These are phyloP conservation scores for Fusarium irregulare DNA, from an alignment of 2,329 filamentous ascomycete species.

Conservation along the genomic window DNA sequence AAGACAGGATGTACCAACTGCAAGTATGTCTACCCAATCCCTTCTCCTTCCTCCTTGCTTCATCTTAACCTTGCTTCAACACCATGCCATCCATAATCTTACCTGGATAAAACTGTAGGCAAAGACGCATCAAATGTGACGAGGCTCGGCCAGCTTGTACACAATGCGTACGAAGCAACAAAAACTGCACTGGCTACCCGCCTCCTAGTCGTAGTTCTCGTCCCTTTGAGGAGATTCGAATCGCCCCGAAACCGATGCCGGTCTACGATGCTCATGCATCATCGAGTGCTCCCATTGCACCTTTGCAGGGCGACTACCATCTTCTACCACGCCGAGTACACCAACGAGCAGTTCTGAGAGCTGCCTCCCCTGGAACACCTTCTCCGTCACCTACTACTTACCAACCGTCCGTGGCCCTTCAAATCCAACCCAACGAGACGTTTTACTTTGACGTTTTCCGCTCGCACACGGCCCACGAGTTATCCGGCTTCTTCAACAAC, in stretches of 20 bases:
- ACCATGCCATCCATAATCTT: constrained; percentile 33
- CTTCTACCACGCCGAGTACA: constrained; percentile 50
- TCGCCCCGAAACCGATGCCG: constrained; percentile 60
- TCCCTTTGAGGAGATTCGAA: constrained; percentile 60
- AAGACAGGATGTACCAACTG: constrained; percentile 75
- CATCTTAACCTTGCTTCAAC: constrained; percentile 17
- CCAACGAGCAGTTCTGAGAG: constrained; percentile 35
- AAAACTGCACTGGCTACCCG: constrained; percentile 71
- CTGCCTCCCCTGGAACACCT: constrained; percentile 40
- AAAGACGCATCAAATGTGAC: constrained; percentile 74
- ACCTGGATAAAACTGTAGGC: constrained; percentile 53
- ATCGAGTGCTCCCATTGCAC: constrained; percentile 17
- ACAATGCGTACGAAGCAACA: constrained; percentile 69
- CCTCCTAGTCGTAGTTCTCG: constrained; percentile 62
- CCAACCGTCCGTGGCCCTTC: constrained; percentile 58
- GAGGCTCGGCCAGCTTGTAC: constrained; percentile 70
- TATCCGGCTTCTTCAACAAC: constrained; percentile 75
- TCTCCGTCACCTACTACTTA: constrained; percentile 51
- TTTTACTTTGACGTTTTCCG: constrained; percentile 73
- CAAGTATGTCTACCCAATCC: constrained; percentile 65
- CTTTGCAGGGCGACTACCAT: constrained; percentile 42
- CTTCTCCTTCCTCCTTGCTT: background rate
- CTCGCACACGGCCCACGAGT: constrained; percentile 68
- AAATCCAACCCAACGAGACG: constrained; percentile 63
- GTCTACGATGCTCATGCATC: constrained; percentile 39